phyloP scores from a whole-genome alignment of 441 rosid genomes.

The Populus trichocarpa region DNA sequence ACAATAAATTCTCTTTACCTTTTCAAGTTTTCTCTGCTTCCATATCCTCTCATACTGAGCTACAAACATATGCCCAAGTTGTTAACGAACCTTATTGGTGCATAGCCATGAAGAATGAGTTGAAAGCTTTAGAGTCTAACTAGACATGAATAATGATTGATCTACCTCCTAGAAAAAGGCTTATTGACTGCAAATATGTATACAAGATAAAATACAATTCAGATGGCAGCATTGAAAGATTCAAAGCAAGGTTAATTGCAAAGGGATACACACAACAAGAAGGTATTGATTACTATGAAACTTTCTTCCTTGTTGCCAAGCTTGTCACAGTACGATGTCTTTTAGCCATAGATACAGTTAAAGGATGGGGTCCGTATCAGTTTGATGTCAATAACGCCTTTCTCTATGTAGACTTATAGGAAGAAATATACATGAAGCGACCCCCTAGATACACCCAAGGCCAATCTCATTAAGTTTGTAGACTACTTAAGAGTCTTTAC shows the following conservation, averaged over 20 bases:
- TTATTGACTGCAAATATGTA: not conserved
- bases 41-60: no score
- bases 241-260: not conserved
- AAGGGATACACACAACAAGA: not conserved
- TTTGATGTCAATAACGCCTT: no score
- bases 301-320: not conserved
- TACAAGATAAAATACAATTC: not conserved
- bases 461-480: not conserved
- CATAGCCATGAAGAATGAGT: no score
- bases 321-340: not conserved
- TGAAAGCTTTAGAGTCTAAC: not conserved
- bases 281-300: not conserved
- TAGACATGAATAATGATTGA: not conserved
- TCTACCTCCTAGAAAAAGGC: fast-evolving
- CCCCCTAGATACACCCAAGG: not conserved
- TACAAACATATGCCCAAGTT: no score
- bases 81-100: no score
- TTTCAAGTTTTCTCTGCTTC: no score
- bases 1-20: no score
- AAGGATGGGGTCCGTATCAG: not conserved
- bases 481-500: not conserved
- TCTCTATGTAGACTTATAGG: no score
- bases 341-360: not conserved
- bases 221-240: not conserved
- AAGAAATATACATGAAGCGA: no score